Evolutionary conservation across 2,329 filamentous ascomycete genomes (phyloP).

Genomic region (Aspergillus pseudotamarii): DNA sequence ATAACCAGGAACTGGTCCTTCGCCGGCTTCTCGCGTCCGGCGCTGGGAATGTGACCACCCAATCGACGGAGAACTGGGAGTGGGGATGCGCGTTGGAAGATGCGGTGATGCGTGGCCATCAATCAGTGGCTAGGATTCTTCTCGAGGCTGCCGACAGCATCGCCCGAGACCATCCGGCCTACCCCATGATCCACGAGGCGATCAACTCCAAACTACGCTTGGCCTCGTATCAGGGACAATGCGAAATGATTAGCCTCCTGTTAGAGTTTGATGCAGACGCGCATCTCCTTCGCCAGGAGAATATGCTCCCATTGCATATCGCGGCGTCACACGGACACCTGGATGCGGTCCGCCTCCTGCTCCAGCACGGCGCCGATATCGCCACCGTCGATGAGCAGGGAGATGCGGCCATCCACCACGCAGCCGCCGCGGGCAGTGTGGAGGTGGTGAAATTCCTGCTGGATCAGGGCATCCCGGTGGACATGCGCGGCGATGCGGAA

Average conservation of each 20-base stretch:
- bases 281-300: background rate
- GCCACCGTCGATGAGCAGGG: background rate
- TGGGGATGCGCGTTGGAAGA: background rate
- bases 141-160: background rate
- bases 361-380: conserved; percentile 1
- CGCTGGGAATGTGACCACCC: background rate
- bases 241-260: conserved; percentile 1
- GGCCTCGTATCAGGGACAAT: background rate
- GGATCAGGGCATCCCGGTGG: background rate
- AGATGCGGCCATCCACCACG: conserved; percentile 3
- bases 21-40: background rate
- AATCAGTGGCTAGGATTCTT: background rate
- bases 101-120: background rate
- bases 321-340: background rate
- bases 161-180: background rate
- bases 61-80: background rate
- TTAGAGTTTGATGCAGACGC: conserved; percentile 2
- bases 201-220: background rate
- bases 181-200: background rate
- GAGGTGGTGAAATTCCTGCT: conserved; percentile 2
- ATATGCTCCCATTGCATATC: background rate
- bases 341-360: background rate
- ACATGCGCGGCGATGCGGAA: background rate
- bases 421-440: conserved; percentile 1
- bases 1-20: background rate